Evolutionary conservation across 2,329 filamentous ascomycete species (phyloP).

Genomic region (Penicillium hordei): DNA sequence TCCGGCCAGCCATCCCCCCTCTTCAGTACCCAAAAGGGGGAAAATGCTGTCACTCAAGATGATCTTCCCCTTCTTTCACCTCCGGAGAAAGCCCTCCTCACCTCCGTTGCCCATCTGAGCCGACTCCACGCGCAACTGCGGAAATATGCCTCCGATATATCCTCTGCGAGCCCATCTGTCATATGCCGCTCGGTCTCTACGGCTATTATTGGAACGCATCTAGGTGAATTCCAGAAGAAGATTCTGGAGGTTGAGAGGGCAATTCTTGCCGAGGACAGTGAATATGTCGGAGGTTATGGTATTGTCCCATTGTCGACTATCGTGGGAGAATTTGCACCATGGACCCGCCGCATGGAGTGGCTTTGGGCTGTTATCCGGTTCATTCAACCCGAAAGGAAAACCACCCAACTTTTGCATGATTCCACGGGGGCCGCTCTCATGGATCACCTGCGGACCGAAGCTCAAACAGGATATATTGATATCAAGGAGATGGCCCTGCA

Average conservation of each 20-base stretch:
- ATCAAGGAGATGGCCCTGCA: constrained; percentile 74
- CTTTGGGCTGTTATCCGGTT: constrained; percentile 71
- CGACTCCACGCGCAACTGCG: constrained; percentile 73
- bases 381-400: constrained; percentile 55
- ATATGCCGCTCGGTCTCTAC: constrained; percentile 86
- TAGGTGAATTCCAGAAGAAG: constrained; percentile 77
- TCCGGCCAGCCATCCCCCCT: constrained; percentile 90
- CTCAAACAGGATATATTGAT: constrained; percentile 85
- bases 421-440: constrained; percentile 74
- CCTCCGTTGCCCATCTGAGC: constrained; percentile 73
- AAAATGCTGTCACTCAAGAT: constrained; percentile 51
- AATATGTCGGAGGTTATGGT: constrained; percentile 83
- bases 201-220: constrained; percentile 70
- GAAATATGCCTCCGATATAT: constrained; percentile 64
- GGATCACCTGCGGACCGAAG: constrained; percentile 69
- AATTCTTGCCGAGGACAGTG: constrained; percentile 74
- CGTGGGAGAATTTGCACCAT: constrained; percentile 80
- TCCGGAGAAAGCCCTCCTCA: constrained; percentile 78
- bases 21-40: constrained; percentile 59
- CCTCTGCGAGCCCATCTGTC: constrained; percentile 70
- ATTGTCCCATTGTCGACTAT: constrained; percentile 88
- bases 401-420: constrained; percentile 24
- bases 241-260: constrained; percentile 79
- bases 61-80: constrained; percentile 62
- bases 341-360: constrained; percentile 84